Percentiles rank a stretch among this genome's conserved stretches.
Conservation (phyloP, 192 early-diverging fungal genomes). For the Diversispora eburnea region DNA sequence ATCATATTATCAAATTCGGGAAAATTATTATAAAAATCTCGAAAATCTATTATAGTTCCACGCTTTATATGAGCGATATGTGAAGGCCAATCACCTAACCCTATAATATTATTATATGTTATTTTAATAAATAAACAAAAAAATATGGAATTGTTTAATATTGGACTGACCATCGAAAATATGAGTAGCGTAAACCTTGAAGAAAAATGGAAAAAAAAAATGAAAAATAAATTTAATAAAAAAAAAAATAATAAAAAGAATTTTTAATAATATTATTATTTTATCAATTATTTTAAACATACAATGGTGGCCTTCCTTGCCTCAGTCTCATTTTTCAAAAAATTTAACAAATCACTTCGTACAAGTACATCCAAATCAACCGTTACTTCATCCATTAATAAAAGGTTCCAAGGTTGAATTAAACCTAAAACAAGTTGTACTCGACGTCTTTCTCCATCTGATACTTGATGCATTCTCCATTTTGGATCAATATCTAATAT, state of each 20-base stretch:
- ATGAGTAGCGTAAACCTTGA: slow-evolving; percentile 68
- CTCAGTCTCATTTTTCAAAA: slow-evolving; percentile 64
- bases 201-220: too few species aligned
- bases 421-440: slow-evolving; percentile 78
- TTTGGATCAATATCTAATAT: slow-evolving; percentile 65
- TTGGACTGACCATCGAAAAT: slow-evolving; percentile 69
- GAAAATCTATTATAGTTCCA: slow-evolving; percentile 45
- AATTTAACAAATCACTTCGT: slow-evolving; percentile 61
- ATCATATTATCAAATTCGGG: slow-evolving; percentile 48
- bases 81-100: slow-evolving; percentile 62
- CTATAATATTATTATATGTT: not conserved
- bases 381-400: slow-evolving; percentile 77
- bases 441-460: slow-evolving; percentile 60
- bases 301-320: slow-evolving; percentile 60
- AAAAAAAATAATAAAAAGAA: not conserved
- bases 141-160: not conserved
- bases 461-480: slow-evolving; percentile 68
- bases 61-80: slow-evolving; percentile 68
- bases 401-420: slow-evolving; percentile 61
- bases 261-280: not conserved
- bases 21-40: slow-evolving; percentile 45
- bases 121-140: not conserved
- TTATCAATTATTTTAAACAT: slow-evolving; percentile 1
- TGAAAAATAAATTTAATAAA: not conserved
- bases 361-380: slow-evolving; percentile 79